phyloP scores from a whole-genome alignment of 371 early-diverging fungal genomes.

The Thermomucor indicae-seudaticae region DNA sequence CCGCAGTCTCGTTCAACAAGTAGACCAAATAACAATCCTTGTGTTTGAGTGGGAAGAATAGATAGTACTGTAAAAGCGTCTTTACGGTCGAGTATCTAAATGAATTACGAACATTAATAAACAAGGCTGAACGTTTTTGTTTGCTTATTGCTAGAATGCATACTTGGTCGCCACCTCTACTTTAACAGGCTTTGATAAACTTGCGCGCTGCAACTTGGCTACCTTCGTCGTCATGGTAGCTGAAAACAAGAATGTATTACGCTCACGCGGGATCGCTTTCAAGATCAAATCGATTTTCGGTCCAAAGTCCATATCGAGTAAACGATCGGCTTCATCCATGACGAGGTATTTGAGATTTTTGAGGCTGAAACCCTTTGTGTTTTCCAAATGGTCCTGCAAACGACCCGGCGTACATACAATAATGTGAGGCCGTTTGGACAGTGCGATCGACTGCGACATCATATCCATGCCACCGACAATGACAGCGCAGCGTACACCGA shows the following conservation, averaged over 20 bases:
- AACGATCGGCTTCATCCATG: conserved; percentile 98
- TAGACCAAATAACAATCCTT: conserved; percentile 94
- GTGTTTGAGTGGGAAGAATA: conserved; percentile 93
- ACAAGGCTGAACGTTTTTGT: conserved; percentile 11
- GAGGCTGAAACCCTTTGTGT: conserved; percentile 95
- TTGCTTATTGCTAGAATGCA: not conserved
- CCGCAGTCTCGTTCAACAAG: conserved; percentile 88
- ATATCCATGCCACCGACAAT: conserved; percentile 98
- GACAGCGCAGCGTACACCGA: conserved; percentile 92
- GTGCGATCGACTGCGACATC: conserved; percentile 90
- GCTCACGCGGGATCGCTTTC: conserved; percentile 88
- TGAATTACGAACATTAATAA: not conserved
- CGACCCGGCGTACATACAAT: conserved; percentile 98
- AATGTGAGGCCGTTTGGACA: conserved; percentile 95
- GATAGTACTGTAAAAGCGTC: conserved; percentile 90
- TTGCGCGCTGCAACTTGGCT: conserved; percentile 91
- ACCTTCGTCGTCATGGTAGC: conserved; percentile 98
- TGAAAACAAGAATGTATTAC: conserved; percentile 93
- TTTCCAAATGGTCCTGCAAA: conserved; percentile 94
- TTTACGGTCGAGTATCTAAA: conserved; percentile 80
- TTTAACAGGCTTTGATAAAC: conserved; percentile 88
- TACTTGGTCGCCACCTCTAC: conserved; percentile 86
- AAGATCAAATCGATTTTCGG: conserved; percentile 94
- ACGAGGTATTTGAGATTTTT: conserved; percentile 87
- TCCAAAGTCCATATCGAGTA: conserved; percentile 96